These are phyloP conservation scores for Kodamaea plutei DNA, from an alignment of 1,139 yeast species.

Conservation along the genomic window DNA sequence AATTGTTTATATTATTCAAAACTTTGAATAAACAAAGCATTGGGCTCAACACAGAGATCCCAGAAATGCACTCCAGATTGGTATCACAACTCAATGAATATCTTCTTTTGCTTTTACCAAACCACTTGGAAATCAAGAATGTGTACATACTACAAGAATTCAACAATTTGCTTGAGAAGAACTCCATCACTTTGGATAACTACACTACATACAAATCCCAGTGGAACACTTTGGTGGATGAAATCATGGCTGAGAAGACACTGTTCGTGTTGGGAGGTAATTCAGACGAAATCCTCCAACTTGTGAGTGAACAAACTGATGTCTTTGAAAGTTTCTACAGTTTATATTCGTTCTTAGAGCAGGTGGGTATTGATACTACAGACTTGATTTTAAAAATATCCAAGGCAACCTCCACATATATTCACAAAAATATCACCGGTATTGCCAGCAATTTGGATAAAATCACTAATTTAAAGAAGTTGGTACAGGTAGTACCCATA, in stretches of 20 bases:
- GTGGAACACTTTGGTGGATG: conserved; percentile 11
- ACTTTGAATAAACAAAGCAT: conserved; percentile 7
- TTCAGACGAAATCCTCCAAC: conserved; percentile 5
- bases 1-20: conserved; percentile 11
- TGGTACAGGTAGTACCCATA: conserved; percentile 20
- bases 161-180: conserved; percentile 14
- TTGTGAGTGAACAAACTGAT: conserved; percentile 1
- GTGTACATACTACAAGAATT: conserved; percentile 14
- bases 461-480: conserved; percentile 19
- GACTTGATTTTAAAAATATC: conserved; percentile 3
- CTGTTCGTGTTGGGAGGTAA: conserved; percentile 5
- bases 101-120: conserved; percentile 20
- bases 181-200: conserved; percentile 12
- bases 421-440: conserved; percentile 18
- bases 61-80: conserved; percentile 8
- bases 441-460: conserved; percentile 19
- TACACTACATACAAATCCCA: conserved; percentile 7
- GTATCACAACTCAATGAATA: conserved; percentile 19
- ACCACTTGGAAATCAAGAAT: conserved; percentile 18
- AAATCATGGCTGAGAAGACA: conserved; percentile 6
- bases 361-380: conserved; percentile 2
- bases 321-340: conserved; percentile 4
- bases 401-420: background rate
- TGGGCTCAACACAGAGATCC: conserved; percentile 3
- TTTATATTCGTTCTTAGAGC: conserved; percentile 4